Evolutionary conservation across 441 rosid genomes (phyloP).

Genomic region (Arabidopsis lyrata): DNA sequence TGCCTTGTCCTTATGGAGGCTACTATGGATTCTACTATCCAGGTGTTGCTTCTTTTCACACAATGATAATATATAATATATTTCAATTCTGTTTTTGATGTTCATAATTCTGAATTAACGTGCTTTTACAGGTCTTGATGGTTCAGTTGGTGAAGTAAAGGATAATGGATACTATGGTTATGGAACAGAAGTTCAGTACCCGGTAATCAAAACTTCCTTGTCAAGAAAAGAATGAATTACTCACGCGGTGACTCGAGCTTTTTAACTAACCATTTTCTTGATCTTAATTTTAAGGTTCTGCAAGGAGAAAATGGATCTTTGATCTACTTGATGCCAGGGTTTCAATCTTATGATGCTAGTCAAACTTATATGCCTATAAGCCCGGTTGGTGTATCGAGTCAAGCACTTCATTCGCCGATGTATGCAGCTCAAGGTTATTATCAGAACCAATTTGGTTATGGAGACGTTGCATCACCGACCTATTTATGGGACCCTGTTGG

Average conservation of each 20-base stretch:
- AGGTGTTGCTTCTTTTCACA: constrained; percentile 33
- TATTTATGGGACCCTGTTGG: constrained; percentile 52
- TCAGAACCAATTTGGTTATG: constrained; percentile 48
- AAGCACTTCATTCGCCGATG: constrained; percentile 46
- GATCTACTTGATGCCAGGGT: constrained; percentile 57
- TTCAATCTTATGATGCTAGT: constrained; percentile 50
- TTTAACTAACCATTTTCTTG: constrained; percentile 15
- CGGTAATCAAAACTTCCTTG: constrained; percentile 44
- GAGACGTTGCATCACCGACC: constrained; percentile 48
- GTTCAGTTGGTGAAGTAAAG: constrained; percentile 42
- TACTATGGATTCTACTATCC: constrained; percentile 52
- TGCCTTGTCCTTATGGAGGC: constrained; percentile 48
- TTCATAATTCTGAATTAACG: constrained; percentile 20
- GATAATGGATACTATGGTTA: constrained; percentile 51
- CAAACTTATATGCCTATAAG: constrained; percentile 46
- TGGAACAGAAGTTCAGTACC: constrained; percentile 53
- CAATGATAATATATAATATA: background rate
- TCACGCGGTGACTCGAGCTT: background rate
- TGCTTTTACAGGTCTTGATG: constrained; percentile 48
- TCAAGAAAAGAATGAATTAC: background rate
- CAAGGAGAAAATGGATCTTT: constrained; percentile 63
- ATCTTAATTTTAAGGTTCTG: constrained; percentile 46
- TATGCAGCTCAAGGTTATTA: constrained; percentile 50
- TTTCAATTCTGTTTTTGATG: background rate
- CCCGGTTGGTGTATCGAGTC: constrained; percentile 45